Percentiles rank a stretch among this genome's conserved stretches.
Conservation (phyloP, 768 basidiomycete genomes). For the Macrolepiota albuminosa region DNA sequence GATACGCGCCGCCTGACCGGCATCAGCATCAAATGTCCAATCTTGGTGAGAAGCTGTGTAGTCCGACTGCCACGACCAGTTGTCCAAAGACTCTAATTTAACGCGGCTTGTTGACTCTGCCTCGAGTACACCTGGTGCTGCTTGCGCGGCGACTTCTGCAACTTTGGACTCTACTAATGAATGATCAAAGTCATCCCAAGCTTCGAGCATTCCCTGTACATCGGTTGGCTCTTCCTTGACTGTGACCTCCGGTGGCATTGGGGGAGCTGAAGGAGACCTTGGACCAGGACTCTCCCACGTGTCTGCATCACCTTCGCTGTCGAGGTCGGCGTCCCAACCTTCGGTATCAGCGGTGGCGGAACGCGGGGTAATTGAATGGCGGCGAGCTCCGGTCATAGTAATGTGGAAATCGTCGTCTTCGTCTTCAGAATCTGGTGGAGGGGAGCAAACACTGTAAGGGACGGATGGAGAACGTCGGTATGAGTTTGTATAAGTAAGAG, state of each 20-base stretch:
- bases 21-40: slow-evolving; percentile 27
- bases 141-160: slow-evolving; percentile 36
- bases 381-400: slow-evolving; percentile 36
- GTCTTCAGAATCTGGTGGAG: slow-evolving; percentile 69
- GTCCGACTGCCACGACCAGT: slow-evolving; percentile 40
- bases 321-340: slow-evolving; percentile 41
- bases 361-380: slow-evolving; percentile 24
- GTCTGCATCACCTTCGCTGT: slow-evolving; percentile 57
- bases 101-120: slow-evolving; percentile 25
- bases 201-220: slow-evolving; percentile 60
- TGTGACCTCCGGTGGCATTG: slow-evolving; percentile 26
- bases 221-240: slow-evolving; percentile 63
- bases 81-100: slow-evolving; percentile 40
- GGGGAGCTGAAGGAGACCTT: slow-evolving; percentile 56
- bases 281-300: slow-evolving; percentile 64
- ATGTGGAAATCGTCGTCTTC: slow-evolving; percentile 49
- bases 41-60: slow-evolving; percentile 20
- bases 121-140: slow-evolving; percentile 26
- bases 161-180: slow-evolving; percentile 37
- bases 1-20: slow-evolving; percentile 25
- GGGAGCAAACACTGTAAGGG: slow-evolving; percentile 53
- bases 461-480: slow-evolving; percentile 58
- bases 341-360: slow-evolving; percentile 25
- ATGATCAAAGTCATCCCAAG: slow-evolving; percentile 63
- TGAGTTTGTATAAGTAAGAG: slow-evolving; percentile 19